phyloP scores from a whole-genome alignment of 2,329 filamentous ascomycete species.

The Aspergillus ibericus region DNA sequence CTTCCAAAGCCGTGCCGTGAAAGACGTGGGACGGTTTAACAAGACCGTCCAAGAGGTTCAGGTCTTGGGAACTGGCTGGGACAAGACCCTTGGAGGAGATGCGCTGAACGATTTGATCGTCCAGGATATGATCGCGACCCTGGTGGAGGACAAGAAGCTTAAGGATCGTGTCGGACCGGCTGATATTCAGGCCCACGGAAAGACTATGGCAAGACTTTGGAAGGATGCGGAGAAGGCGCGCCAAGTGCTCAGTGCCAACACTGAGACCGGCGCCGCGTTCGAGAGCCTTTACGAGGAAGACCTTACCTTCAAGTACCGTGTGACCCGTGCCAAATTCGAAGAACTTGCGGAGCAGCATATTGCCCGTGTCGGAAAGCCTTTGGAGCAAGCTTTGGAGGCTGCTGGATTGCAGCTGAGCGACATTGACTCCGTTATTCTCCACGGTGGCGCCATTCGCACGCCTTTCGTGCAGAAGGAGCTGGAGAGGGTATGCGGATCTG shows the following conservation, averaged over 20 bases:
- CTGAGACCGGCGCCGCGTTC: constrained; percentile 74
- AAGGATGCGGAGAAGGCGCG: constrained; percentile 87
- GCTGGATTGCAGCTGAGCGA: constrained; percentile 73
- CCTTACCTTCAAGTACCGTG: constrained; percentile 88
- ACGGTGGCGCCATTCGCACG: constrained; percentile 85
- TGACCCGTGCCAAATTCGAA: constrained; percentile 79
- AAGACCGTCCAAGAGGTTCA: constrained; percentile 97
- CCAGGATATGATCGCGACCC: constrained; percentile 81
- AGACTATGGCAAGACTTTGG: constrained; percentile 83
- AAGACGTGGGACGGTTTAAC: constrained; percentile 89
- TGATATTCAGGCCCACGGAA: constrained; percentile 68
- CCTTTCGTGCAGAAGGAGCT: constrained; percentile 92
- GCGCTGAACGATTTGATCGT: constrained; percentile 83
- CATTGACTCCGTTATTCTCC: constrained; percentile 86
- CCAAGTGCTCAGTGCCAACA: constrained; percentile 91
- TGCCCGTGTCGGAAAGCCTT: constrained; percentile 65
- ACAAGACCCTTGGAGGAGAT: constrained; percentile 85
- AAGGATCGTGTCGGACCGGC: constrained; percentile 40
- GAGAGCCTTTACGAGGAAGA: constrained; percentile 85
- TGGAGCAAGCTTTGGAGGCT: constrained; percentile 71
- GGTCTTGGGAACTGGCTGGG: constrained; percentile 83
- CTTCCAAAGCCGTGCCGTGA: constrained; percentile 85
- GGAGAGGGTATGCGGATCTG: constrained; percentile 69
- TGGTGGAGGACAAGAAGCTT: constrained; percentile 65
- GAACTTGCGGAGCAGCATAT: constrained; percentile 68